Percentiles rank a stretch among this genome's conserved stretches.
Evolutionary conservation across 2,329 filamentous ascomycete genomes (phyloP).

Genomic region (Paracamarosporium sp.): DNA sequence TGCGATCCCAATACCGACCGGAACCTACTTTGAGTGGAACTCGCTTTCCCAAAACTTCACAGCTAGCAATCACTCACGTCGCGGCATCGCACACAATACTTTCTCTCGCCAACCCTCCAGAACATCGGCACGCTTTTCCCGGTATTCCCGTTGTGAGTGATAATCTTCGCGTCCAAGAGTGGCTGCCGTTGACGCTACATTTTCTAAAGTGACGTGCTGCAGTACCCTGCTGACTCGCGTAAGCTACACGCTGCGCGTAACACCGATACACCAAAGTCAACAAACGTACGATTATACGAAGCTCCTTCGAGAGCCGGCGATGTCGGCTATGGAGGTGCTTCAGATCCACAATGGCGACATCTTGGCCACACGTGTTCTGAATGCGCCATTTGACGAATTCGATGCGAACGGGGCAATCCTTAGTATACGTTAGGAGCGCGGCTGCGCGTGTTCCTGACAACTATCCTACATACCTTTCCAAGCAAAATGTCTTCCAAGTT

Average conservation of each 20-base stretch:
- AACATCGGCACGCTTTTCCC: not conserved
- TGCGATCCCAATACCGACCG: too few relatives aligned
- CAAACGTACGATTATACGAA: not conserved
- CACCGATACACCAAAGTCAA: not conserved
- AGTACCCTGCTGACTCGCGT: conserved; percentile 1
- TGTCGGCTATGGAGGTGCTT: conserved; percentile 9
- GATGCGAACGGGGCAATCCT: not conserved
- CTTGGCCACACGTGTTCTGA: not conserved
- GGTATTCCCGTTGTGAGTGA: not conserved
- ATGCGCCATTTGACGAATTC: not conserved
- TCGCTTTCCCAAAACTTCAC: too few relatives aligned
- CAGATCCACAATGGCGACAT: conserved; percentile 18
- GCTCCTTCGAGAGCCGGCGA: not conserved
- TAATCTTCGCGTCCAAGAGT: not conserved
- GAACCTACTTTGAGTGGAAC: too few relatives aligned
- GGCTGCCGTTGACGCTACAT: conserved; percentile 10
- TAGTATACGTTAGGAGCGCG: not conserved
- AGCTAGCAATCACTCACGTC: too few relatives aligned
- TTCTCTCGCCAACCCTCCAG: not conserved
- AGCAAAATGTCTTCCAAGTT: conserved; percentile 5
- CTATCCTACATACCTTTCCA: not conserved
- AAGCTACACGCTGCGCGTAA: not conserved
- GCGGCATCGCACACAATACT: not conserved
- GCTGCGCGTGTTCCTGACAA: not conserved
- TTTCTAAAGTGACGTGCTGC: conserved; percentile 8